Conservation (phyloP, 2,329 filamentous ascomycete genomes). For the Calonectria leucothoes region DNA sequence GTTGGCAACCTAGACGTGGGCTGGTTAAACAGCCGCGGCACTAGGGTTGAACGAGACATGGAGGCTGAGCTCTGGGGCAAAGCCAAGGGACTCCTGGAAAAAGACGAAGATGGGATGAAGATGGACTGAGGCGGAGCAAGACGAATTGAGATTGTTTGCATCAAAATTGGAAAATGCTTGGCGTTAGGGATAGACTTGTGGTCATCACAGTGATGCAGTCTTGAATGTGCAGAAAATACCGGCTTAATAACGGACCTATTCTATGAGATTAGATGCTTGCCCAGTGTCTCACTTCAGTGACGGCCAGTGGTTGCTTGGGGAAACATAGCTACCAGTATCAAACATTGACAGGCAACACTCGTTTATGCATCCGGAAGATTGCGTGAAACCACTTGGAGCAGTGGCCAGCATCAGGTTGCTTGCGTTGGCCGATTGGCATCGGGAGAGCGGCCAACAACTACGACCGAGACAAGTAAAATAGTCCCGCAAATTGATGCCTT, state of each 20-base stretch:
- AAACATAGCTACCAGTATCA: neutral
- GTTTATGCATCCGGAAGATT: neutral
- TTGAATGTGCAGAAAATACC: neutral
- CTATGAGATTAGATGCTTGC: neutral
- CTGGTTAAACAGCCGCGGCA: slow-evolving; percentile 88
- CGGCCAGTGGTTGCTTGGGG: neutral
- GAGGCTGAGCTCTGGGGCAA: slow-evolving; percentile 81
- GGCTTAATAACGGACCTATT: neutral
- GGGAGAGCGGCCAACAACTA: neutral
- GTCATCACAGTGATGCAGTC: neutral
- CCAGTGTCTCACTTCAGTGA: neutral
- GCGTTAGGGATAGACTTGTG: neutral
- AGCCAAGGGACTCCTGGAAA: slow-evolving; percentile 51
- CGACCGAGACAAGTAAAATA: neutral
- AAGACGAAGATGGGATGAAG: slow-evolving; percentile 38
- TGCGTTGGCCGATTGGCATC: neutral
- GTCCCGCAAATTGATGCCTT: neutral
- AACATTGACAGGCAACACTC: neutral
- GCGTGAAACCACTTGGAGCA: neutral
- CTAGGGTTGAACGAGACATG: slow-evolving; percentile 84
- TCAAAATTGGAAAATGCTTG: neutral
- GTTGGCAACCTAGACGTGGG: slow-evolving; percentile 81
- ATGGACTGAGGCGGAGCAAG: neutral
- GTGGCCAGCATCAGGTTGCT: neutral
- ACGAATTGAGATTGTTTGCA: slow-evolving; percentile 1